Evolutionary conservation across 2,329 filamentous ascomycete genomes (phyloP).

Genomic region (Ampelomyces quisqualis): DNA sequence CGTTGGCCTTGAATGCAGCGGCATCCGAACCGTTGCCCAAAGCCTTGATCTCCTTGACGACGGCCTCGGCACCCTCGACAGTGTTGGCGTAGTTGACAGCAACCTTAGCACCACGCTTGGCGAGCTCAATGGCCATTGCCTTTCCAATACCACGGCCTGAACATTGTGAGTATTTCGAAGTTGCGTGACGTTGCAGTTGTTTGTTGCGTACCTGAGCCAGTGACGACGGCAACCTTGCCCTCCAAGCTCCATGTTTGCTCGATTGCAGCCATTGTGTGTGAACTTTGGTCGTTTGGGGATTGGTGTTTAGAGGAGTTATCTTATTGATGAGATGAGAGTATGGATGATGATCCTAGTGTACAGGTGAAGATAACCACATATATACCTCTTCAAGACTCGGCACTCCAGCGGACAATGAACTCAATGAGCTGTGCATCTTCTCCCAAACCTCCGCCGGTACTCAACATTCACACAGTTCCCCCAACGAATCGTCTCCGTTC

Average conservation of each 20-base stretch:
- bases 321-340: slow-evolving; percentile 17
- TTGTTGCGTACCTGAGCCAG: slow-evolving; percentile 49
- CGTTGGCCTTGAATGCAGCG: slow-evolving; percentile 66
- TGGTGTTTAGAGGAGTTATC: slow-evolving; percentile 5
- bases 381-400: slow-evolving; percentile 36
- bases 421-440: slow-evolving; percentile 26
- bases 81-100: slow-evolving; percentile 69
- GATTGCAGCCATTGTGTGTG: slow-evolving; percentile 41
- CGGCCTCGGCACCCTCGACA: slow-evolving; percentile 62
- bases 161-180: slow-evolving; percentile 19
- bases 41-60: slow-evolving; percentile 66
- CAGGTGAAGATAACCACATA: slow-evolving; percentile 26
- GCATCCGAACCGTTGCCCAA: slow-evolving; percentile 61
- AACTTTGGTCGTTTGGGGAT: slow-evolving; percentile 13
- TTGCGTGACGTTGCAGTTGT: not conserved
- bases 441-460: slow-evolving; percentile 21
- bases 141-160: slow-evolving; percentile 65
- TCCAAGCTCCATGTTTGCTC: slow-evolving; percentile 54
- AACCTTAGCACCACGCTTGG: slow-evolving; percentile 64
- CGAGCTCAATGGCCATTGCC: slow-evolving; percentile 67
- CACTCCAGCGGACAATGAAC: slow-evolving; percentile 34
- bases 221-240: slow-evolving; percentile 58
- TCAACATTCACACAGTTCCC: slow-evolving; percentile 25
- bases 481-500: slow-evolving; percentile 29
- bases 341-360: slow-evolving; percentile 22